phyloP scores from a whole-genome alignment of 169 alveolate genomes.

The Cryptosporidium xiaoi region DNA sequence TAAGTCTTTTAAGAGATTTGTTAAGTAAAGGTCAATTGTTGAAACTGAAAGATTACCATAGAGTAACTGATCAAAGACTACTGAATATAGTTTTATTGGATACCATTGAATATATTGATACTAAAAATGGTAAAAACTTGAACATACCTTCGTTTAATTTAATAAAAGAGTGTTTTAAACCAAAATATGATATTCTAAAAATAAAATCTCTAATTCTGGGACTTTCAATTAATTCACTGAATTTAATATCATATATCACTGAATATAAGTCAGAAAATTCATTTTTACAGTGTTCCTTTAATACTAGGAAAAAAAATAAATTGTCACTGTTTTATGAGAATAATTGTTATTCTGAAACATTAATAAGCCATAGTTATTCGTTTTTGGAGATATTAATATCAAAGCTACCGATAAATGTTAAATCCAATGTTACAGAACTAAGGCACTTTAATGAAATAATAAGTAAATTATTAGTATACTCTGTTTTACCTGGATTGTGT shows the following conservation, averaged over 20 bases:
- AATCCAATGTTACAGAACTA: background rate
- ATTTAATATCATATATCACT: background rate
- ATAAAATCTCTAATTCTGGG: background rate
- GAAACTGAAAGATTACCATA: background rate
- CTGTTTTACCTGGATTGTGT: conserved; percentile 17
- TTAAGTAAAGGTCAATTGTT: background rate
- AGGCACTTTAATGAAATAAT: background rate
- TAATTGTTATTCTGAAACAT: conserved; percentile 15
- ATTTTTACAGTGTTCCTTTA: background rate
- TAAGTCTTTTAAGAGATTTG: background rate
- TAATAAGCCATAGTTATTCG: conserved; percentile 65
- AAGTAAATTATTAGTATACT: background rate
- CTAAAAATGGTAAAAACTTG: background rate
- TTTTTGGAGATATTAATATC: conserved; percentile 43
- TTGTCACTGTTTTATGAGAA: conserved; percentile 24
- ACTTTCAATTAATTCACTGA: conserved; percentile 28
- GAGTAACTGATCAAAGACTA: background rate
- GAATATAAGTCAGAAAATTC: background rate
- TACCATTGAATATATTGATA: conserved; percentile 35
- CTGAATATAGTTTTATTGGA: conserved; percentile 49
- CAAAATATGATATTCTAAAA: background rate
- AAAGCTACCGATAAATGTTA: conserved; percentile 2
- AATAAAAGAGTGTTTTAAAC: conserved; percentile 4
- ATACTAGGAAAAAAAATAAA: background rate
- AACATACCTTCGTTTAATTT: conserved; percentile 10